Evolutionary conservation across 257 asterid species (phyloP).

Genomic region (Plantago elongata): DNA sequence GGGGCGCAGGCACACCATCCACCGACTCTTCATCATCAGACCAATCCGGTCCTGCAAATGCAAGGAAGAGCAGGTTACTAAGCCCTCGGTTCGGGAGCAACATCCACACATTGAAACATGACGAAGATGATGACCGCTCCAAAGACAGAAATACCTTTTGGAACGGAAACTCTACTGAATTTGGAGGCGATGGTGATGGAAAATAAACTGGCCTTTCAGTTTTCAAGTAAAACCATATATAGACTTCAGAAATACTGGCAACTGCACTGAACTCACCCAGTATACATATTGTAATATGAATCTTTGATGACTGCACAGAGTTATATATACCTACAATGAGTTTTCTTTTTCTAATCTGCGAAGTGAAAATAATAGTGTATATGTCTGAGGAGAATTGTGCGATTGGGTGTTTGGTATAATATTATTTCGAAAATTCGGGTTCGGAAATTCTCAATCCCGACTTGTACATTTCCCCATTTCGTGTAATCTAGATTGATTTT

Average conservation of each 20-base stretch:
- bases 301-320: not conserved
- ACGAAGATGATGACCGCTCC: constrained; percentile 54
- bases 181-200: constrained; percentile 62
- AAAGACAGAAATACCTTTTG: constrained; percentile 66
- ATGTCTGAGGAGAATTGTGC: not conserved
- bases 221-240: too few relatives aligned
- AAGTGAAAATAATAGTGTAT: not conserved
- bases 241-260: too few relatives aligned
- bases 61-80: constrained; percentile 33
- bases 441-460: too few relatives aligned
- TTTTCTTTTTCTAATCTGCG: not conserved
- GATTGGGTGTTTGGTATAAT: too few relatives aligned
- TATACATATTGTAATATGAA: not conserved
- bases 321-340: not conserved
- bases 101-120: constrained; percentile 78
- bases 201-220: constrained; percentile 19
- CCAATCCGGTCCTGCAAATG: constrained; percentile 25
- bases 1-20: constrained; percentile 33
- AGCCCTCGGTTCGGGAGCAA: constrained; percentile 57
- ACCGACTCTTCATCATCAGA: constrained; percentile 32
- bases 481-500: too few relatives aligned
- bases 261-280: too few relatives aligned
- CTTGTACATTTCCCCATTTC: too few relatives aligned
- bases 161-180: constrained; percentile 95
- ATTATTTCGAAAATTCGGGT: too few relatives aligned